A percentile compares a stretch with the other conserved stretches of the same genome.
These are phyloP conservation scores for Herpetomonas muscarum DNA, from an alignment of 208 protist species.

Conservation along the genomic window DNA sequence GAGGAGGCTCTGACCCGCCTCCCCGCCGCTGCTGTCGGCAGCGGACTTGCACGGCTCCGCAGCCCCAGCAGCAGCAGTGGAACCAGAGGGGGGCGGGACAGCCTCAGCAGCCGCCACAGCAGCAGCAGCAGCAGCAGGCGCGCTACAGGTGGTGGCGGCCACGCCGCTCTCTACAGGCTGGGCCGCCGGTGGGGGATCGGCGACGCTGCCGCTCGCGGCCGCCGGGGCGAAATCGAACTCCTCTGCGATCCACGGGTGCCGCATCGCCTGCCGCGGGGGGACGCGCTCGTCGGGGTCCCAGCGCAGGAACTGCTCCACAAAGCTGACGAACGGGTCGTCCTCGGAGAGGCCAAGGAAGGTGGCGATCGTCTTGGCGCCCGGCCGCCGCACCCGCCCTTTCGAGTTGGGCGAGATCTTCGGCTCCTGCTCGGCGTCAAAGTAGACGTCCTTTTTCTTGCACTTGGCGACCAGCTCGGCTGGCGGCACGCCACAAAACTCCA, in stretches of 20 bases:
- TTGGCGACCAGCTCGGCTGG: constrained; percentile 34
- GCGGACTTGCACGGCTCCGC: too few species aligned
- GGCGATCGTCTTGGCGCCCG: constrained; percentile 44
- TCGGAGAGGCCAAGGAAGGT: constrained; percentile 49
- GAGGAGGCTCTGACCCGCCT: neutral
- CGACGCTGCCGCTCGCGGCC: too few species aligned
- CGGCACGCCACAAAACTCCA: constrained; percentile 84
- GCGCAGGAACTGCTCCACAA: constrained; percentile 58
- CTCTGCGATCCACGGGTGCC: constrained; percentile 62
- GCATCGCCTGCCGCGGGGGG: constrained; percentile 59
- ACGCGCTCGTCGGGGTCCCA: constrained; percentile 63
- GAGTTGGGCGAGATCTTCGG: constrained; percentile 41
- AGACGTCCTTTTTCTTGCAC: constrained; percentile 36
- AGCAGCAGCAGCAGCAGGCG: too few species aligned
- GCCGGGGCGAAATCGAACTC: constrained; percentile 51
- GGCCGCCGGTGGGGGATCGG: too few species aligned
- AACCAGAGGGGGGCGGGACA: too few species aligned
- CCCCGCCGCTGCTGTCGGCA: neutral
- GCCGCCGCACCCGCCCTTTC: constrained; percentile 28
- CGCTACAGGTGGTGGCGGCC: too few species aligned
- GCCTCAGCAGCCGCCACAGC: too few species aligned
- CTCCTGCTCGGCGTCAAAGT: constrained; percentile 38
- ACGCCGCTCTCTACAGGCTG: too few species aligned
- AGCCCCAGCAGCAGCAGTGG: too few species aligned
- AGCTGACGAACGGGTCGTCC: constrained; percentile 63